A percentile compares a stretch with the other conserved stretches of the same genome.
phyloP scores from a whole-genome alignment of 1,139 yeast species.

The Saccharomycopsis crataegensis region DNA sequence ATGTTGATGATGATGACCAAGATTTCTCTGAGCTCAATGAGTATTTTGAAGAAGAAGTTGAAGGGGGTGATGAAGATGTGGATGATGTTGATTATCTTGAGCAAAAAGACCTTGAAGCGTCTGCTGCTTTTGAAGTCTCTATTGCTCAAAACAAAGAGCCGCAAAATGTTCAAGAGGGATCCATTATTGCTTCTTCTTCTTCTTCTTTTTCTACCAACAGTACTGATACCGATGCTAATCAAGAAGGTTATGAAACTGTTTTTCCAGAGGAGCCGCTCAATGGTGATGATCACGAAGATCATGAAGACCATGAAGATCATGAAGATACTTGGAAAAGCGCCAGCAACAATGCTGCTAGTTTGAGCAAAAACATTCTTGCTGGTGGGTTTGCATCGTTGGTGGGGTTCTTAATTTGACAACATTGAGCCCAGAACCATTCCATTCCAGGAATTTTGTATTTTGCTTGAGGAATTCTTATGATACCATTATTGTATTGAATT shows the following conservation, averaged over 20 bases:
- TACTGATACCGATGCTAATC: neutral
- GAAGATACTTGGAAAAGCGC: conserved; percentile 17
- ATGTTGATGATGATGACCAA: conserved; percentile 25
- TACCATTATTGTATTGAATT: too few species aligned
- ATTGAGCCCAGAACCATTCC: too few species aligned
- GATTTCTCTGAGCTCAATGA: neutral
- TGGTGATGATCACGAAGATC: conserved; percentile 9
- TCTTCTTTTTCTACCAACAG: neutral
- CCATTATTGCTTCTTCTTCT: neutral
- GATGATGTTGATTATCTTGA: neutral
- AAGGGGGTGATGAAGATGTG: neutral
- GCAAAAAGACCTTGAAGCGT: conserved; percentile 10
- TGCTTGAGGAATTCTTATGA: too few species aligned
- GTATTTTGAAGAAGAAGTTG: neutral
- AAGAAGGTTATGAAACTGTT: conserved; percentile 6
- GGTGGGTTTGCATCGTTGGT: neutral
- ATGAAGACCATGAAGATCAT: too few species aligned
- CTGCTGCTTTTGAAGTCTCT: neutral
- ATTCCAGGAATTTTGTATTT: too few species aligned
- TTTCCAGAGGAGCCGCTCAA: conserved; percentile 31
- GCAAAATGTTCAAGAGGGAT: neutral
- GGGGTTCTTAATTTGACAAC: neutral
- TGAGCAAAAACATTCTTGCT: neutral
- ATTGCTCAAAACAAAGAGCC: neutral
- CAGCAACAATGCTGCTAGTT: neutral